A percentile compares a stretch with the other conserved stretches of the same genome.
phyloP scores from a whole-genome alignment of 1,139 yeast species.

The Pichia sp. region DNA sequence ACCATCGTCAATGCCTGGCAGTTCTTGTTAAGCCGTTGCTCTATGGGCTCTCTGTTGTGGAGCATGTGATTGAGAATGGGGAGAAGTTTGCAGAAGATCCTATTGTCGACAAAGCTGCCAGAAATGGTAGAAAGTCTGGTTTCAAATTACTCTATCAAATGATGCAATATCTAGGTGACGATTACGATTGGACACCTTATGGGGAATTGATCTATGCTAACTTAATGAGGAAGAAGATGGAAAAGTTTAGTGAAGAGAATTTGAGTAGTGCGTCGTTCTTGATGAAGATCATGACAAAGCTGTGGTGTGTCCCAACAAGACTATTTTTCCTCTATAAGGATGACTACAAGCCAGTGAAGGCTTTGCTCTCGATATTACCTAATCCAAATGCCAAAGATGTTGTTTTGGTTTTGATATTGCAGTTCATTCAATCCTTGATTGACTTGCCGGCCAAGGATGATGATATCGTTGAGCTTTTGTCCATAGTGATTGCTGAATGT shows the following conservation, averaged over 20 bases:
- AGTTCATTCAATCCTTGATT: conserved; percentile 40
- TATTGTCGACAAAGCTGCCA: conserved; percentile 38
- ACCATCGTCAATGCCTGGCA: conserved; percentile 42
- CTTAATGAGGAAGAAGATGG: conserved; percentile 61
- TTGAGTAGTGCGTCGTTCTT: conserved; percentile 78
- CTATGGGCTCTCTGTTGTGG: conserved; percentile 51
- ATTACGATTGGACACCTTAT: conserved; percentile 50
- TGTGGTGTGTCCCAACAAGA: conserved; percentile 50
- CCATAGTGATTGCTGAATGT: conserved; percentile 50
- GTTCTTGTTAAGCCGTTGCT: conserved; percentile 54
- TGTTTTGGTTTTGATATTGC: conserved; percentile 52
- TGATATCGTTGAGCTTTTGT: conserved; percentile 40
- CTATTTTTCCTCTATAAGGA: conserved; percentile 50
- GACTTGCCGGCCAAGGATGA: conserved; percentile 34
- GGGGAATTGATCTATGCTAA: conserved; percentile 43
- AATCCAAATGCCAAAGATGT: conserved; percentile 57
- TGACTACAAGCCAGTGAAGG: conserved; percentile 46
- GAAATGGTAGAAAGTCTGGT: conserved; percentile 53
- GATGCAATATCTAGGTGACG: conserved; percentile 39
- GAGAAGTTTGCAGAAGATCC: conserved; percentile 22
- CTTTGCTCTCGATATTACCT: conserved; percentile 49
- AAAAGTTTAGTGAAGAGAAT: conserved; percentile 64
- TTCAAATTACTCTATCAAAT: conserved; percentile 49
- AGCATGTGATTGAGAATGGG: conserved; percentile 33
- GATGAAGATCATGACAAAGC: conserved; percentile 55